Evolutionary conservation across 257 asterid species (phyloP).

Genomic region (Solanum rostratum): DNA sequence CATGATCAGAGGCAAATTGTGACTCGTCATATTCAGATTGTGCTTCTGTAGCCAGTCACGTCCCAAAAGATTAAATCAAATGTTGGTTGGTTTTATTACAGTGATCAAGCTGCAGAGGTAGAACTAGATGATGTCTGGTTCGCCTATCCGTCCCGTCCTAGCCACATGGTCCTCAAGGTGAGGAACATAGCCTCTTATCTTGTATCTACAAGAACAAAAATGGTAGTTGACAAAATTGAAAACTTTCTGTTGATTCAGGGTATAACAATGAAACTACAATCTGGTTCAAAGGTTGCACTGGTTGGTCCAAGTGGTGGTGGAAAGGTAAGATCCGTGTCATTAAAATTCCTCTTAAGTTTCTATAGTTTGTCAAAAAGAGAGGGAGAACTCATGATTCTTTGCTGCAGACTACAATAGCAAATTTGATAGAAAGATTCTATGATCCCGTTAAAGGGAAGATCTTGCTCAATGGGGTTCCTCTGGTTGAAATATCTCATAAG

Average conservation of each 20-base stretch:
- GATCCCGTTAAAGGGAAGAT: constrained; percentile 64
- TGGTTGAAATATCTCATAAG: constrained; percentile 58
- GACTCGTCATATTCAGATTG: neutral
- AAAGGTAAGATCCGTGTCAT: constrained; percentile 33
- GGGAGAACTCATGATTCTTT: neutral
- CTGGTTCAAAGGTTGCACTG: constrained; percentile 78
- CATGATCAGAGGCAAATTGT: neutral
- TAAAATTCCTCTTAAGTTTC: neutral
- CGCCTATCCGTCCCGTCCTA: constrained; percentile 88
- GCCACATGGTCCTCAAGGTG: constrained; percentile 76
- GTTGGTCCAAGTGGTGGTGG: constrained; percentile 98
- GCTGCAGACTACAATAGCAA: constrained; percentile 80
- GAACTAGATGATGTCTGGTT: constrained; percentile 82
- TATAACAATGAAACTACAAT: constrained; percentile 43
- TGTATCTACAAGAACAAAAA: neutral
- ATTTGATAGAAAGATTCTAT: constrained; percentile 82
- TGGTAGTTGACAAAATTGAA: neutral
- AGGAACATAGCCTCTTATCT: neutral
- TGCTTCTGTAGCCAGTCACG: neutral
- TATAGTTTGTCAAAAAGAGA: neutral
- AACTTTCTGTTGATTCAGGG: constrained; percentile 36
- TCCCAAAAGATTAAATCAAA: neutral
- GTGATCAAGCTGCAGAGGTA: constrained; percentile 70
- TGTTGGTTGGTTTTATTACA: constrained; percentile 12
- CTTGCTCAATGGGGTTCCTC: constrained; percentile 62